Percentiles rank a stretch among this genome's conserved stretches.
Evolutionary conservation across 1,284 basidiomycete species (phyloP).

Genomic region (Ceratobasidium sp.): DNA sequence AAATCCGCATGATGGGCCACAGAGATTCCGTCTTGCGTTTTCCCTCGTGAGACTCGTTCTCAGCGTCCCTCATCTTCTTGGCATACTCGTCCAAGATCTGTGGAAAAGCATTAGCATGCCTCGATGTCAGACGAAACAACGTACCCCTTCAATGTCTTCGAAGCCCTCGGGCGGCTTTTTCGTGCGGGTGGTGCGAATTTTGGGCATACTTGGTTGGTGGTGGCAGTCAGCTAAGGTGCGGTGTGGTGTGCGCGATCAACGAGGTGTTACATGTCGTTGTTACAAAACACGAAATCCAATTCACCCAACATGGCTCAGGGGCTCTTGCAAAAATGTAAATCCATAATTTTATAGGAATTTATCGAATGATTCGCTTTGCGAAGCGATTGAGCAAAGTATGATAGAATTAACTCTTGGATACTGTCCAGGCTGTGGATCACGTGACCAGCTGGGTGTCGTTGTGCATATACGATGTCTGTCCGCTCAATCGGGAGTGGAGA

Average conservation of each 20-base stretch:
- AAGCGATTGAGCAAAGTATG: neutral
- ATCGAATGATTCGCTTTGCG: too few species aligned
- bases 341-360: too few species aligned
- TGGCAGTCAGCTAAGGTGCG: conserved; percentile 15
- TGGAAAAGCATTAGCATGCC: conserved; percentile 7
- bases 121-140: conserved; percentile 46
- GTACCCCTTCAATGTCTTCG: conserved; percentile 88
- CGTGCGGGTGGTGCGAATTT: conserved; percentile 91
- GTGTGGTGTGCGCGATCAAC: neutral
- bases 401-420: neutral
- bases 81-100: conserved; percentile 93
- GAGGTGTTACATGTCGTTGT: too few species aligned
- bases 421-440: too few species aligned
- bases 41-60: conserved; percentile 96
- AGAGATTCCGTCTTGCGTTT: conserved; percentile 95
- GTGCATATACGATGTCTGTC: too few species aligned
- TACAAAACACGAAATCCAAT: too few species aligned
- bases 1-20: conserved; percentile 99
- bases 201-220: conserved; percentile 72
- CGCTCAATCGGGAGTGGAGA: too few species aligned
- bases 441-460: neutral
- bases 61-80: conserved; percentile 96
- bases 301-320: too few species aligned
- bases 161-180: conserved; percentile 96
- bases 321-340: too few species aligned